A percentile compares a stretch with the other conserved stretches of the same genome.
These are phyloP conservation scores for Pseudopithomyces chartarum DNA, from an alignment of 2,329 filamentous ascomycete genomes.

Conservation along the genomic window DNA sequence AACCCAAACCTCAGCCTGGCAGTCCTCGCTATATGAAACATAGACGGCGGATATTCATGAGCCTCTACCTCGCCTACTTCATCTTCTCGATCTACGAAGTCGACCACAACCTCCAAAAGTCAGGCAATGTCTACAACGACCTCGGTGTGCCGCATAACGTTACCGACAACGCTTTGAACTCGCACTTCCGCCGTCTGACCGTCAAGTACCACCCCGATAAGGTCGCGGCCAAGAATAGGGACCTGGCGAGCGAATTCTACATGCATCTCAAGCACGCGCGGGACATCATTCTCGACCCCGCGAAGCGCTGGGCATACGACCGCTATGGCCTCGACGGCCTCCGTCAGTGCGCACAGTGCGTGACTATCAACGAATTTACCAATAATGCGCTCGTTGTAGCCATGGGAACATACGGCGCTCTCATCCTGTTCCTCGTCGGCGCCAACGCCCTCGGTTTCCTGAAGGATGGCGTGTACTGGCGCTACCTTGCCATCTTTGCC, in stretches of 20 bases:
- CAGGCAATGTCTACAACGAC: constrained; percentile 78
- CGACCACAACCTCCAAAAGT: constrained; percentile 75
- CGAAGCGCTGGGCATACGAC: constrained; percentile 82
- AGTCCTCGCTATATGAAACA: constrained; percentile 72
- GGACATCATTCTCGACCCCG: constrained; percentile 84
- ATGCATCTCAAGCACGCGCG: constrained; percentile 82
- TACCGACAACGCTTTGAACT: constrained; percentile 78
- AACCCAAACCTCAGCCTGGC: constrained; percentile 73
- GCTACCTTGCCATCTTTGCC: constrained; percentile 57
- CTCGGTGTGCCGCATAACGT: constrained; percentile 73
- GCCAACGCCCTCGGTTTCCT: constrained; percentile 42
- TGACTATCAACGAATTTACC: constrained; percentile 75
- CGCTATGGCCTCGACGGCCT: constrained; percentile 73
- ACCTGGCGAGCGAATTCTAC: constrained; percentile 62
- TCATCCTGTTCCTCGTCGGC: constrained; percentile 35
- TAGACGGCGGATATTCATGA: constrained; percentile 80
- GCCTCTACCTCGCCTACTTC: constrained; percentile 83
- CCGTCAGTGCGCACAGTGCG: constrained; percentile 57
- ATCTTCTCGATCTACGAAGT: constrained; percentile 92
- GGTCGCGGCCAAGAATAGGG: constrained; percentile 41
- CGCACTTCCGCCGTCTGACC: constrained; percentile 74
- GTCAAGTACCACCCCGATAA: constrained; percentile 85
- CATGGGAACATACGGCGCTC: constrained; percentile 31
- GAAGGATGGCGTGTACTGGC: constrained; percentile 49
- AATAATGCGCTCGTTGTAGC: constrained; percentile 61